Evolutionary conservation across 345 rosid species (phyloP).

Genomic region (Murraya paniculata): DNA sequence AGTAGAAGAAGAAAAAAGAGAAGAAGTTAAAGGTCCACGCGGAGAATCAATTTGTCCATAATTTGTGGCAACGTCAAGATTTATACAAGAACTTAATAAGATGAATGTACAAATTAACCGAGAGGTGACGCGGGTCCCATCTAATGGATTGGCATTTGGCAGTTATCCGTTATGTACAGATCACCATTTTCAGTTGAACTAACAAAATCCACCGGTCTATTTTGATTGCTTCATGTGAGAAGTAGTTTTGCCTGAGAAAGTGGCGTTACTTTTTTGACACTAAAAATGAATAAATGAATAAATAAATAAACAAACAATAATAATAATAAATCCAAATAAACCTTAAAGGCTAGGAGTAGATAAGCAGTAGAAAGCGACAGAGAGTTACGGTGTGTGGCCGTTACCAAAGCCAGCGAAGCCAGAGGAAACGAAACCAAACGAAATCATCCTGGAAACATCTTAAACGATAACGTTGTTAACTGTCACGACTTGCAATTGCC

Average conservation of each 20-base stretch:
- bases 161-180: not conserved
- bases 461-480: not conserved
- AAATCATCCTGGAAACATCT: constrained; percentile 4
- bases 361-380: not conserved
- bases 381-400: not conserved
- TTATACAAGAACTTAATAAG: not conserved
- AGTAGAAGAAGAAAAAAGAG: not conserved
- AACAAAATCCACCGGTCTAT: not conserved
- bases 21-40: not conserved
- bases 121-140: not conserved
- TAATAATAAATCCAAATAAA: not conserved
- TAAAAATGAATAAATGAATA: not conserved
- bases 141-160: not conserved
- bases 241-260: not conserved
- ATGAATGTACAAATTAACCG: not conserved
- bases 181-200: not conserved
- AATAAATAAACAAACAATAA: too few relatives aligned
- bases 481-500: not conserved
- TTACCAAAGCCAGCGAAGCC: not conserved
- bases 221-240: not conserved
- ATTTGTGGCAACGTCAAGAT: not conserved
- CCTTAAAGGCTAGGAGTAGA: not conserved
- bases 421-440: too few relatives aligned
- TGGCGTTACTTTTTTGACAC: not conserved
- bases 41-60: not conserved